phyloP scores from a whole-genome alignment of 805 yeast genomes.

The Candida oleophila region DNA sequence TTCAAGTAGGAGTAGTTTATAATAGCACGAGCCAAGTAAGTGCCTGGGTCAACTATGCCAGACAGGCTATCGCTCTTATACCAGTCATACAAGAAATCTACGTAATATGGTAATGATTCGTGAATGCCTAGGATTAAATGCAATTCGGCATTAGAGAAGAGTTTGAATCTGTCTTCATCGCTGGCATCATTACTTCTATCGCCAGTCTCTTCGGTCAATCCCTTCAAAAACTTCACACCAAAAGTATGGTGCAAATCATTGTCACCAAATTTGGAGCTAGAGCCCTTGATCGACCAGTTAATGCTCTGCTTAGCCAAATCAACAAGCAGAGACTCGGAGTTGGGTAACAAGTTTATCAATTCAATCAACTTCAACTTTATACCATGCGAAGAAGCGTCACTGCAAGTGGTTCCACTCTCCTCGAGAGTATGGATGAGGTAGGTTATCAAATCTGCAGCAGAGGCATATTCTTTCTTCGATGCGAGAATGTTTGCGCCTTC shows the following conservation, averaged over 20 bases:
- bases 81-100: slow-evolving; percentile 48
- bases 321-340: slow-evolving; percentile 47
- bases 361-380: slow-evolving; percentile 46
- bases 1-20: slow-evolving; percentile 70
- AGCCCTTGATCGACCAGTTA: slow-evolving; percentile 60
- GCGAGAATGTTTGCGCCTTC: slow-evolving; percentile 70
- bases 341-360: slow-evolving; percentile 44
- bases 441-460: slow-evolving; percentile 72
- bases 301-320: slow-evolving; percentile 66
- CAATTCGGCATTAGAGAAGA: slow-evolving; percentile 67
- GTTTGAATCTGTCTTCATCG: slow-evolving; percentile 32
- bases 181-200: slow-evolving; percentile 8
- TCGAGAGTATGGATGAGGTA: slow-evolving; percentile 73
- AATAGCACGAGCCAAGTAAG: slow-evolving; percentile 55
- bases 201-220: slow-evolving; percentile 9
- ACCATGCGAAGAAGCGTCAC: slow-evolving; percentile 32
- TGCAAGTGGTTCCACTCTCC: slow-evolving; percentile 43
- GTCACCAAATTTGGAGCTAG: slow-evolving; percentile 61
- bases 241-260: slow-evolving; percentile 69
- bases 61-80: slow-evolving; percentile 9
- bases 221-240: slow-evolving; percentile 61
- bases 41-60: slow-evolving; percentile 29
- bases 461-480: slow-evolving; percentile 70
- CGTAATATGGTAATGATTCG: slow-evolving; percentile 43
- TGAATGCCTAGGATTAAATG: slow-evolving; percentile 67